A percentile compares a stretch with the other conserved stretches of the same genome.
Evolutionary conservation across 164 flowering plant species (phyloP).

Genomic region (Chloranthus sessilifolius): DNA sequence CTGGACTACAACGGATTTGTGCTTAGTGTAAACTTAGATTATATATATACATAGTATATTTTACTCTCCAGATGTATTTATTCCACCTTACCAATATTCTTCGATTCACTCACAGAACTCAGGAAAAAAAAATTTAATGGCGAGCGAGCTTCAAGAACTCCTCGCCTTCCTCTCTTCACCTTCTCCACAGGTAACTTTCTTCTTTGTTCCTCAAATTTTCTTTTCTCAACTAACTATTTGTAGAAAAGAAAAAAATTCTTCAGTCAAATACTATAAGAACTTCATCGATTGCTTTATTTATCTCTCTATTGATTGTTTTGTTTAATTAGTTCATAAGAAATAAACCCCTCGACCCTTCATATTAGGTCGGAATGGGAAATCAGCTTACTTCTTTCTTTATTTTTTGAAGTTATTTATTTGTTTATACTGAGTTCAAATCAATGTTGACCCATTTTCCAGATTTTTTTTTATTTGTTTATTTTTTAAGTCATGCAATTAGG

Average conservation of each 20-base stretch:
- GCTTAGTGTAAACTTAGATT: not conserved
- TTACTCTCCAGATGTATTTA: not conserved
- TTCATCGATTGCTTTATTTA: not conserved
- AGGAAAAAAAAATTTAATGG: constrained; percentile 45
- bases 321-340: not conserved
- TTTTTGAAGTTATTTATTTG: too few relatives aligned
- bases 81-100: too few relatives aligned
- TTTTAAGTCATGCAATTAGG: too few relatives aligned
- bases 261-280: too few relatives aligned
- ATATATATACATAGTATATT: not conserved
- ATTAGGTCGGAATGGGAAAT: too few relatives aligned
- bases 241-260: too few relatives aligned
- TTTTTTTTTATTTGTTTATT: too few relatives aligned
- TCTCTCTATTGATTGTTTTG: not conserved
- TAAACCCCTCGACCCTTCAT: not conserved
- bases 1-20: constrained; percentile 9
- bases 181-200: constrained; percentile 57
- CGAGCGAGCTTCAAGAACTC: constrained; percentile 82
- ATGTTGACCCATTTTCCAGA: too few relatives aligned
- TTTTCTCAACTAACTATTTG: too few relatives aligned
- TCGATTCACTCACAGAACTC: too few relatives aligned
- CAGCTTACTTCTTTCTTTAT: too few relatives aligned
- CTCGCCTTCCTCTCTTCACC: constrained; percentile 72
- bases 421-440: too few relatives aligned
- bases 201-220: not conserved